A percentile compares a stretch with the other conserved stretches of the same genome.
Evolutionary conservation across 495 filamentous ascomycete genomes (phyloP).

Genomic region (Lophiotrema nucula): DNA sequence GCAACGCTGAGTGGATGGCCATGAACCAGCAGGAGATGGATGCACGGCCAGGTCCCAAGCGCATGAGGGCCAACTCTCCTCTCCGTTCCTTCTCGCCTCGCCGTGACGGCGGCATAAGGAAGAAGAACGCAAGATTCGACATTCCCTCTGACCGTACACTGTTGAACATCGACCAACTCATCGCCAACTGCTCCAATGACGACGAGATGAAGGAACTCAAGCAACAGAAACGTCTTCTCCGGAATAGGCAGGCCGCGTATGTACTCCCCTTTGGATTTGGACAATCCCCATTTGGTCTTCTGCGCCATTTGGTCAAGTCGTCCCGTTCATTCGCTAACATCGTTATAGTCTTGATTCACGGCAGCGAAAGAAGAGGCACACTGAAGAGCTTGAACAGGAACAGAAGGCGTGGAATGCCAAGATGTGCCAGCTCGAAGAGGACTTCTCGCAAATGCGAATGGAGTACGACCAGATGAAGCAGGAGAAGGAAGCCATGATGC

Average conservation of each 20-base stretch:
- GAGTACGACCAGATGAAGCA: slow-evolving; percentile 61
- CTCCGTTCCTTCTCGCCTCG: slow-evolving; percentile 80
- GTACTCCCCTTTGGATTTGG: slow-evolving; percentile 39
- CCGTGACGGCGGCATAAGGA: slow-evolving; percentile 92
- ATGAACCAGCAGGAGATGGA: slow-evolving; percentile 50
- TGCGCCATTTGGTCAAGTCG: slow-evolving; percentile 21
- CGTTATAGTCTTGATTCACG: slow-evolving; percentile 79
- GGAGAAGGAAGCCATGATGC: slow-evolving; percentile 64
- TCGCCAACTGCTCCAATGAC: slow-evolving; percentile 83
- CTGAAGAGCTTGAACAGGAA: slow-evolving; percentile 93
- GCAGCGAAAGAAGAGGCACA: slow-evolving; percentile 98
- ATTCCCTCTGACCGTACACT: slow-evolving; percentile 92
- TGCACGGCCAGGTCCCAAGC: slow-evolving; percentile 63
- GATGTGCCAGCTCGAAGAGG: slow-evolving; percentile 77
- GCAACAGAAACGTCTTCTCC: slow-evolving; percentile 91
- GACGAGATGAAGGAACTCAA: slow-evolving; percentile 97
- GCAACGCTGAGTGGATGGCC: slow-evolving; percentile 61
- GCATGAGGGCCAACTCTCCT: slow-evolving; percentile 68
- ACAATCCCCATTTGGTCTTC: slow-evolving; percentile 36
- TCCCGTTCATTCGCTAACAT: slow-evolving; percentile 47
- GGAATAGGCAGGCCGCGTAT: slow-evolving; percentile 96
- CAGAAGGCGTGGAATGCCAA: slow-evolving; percentile 82
- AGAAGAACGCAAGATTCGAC: slow-evolving; percentile 99
- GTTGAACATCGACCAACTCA: slow-evolving; percentile 91
- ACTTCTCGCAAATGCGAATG: slow-evolving; percentile 57